A percentile compares a stretch with the other conserved stretches of the same genome.
Conservation (phyloP, 805 yeast genomes). For the Blastobotrys americana region DNA sequence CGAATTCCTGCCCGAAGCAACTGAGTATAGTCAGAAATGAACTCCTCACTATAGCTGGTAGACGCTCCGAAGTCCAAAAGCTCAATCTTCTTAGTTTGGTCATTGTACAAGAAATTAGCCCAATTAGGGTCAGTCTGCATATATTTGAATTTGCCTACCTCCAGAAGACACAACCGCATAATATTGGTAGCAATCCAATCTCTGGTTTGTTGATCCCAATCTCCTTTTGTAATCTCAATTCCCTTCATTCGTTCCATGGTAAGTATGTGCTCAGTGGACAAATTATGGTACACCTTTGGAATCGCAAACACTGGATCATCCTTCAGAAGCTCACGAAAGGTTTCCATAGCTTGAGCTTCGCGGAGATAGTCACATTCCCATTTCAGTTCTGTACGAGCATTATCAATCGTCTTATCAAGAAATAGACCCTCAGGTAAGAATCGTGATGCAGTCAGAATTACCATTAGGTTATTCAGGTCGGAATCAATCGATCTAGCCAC, state of each 20-base stretch:
- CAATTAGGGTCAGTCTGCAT: constrained; percentile 99
- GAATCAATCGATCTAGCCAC: constrained; percentile 91
- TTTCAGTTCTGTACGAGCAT: constrained; percentile 85
- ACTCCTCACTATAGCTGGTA: constrained; percentile 62
- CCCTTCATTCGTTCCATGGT: constrained; percentile 91
- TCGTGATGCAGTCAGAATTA: constrained; percentile 79
- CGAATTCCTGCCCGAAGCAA: constrained; percentile 69
- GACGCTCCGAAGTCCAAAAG: constrained; percentile 95
- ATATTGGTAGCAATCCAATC: constrained; percentile 79
- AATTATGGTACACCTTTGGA: constrained; percentile 70
- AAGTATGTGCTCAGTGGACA: constrained; percentile 74
- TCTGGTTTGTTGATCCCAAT: constrained; percentile 61
- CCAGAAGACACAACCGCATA: constrained; percentile 79
- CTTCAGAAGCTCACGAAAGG: constrained; percentile 55
- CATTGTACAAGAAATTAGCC: constrained; percentile 91
- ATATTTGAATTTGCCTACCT: constrained; percentile 74
- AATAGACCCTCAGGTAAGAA: constrained; percentile 87
- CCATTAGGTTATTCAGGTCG: constrained; percentile 76
- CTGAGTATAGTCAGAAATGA: constrained; percentile 60
- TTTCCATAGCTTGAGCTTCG: constrained; percentile 70
- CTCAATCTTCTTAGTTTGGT: constrained; percentile 64
- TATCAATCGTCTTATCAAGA: constrained; percentile 83
- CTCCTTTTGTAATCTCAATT: constrained; percentile 66
- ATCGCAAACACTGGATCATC: constrained; percentile 63
- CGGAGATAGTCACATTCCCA: constrained; percentile 97